Base-by-base conservation (phyloP, 148 eudicot species). In the Rhododendron williamsianum region DNA sequence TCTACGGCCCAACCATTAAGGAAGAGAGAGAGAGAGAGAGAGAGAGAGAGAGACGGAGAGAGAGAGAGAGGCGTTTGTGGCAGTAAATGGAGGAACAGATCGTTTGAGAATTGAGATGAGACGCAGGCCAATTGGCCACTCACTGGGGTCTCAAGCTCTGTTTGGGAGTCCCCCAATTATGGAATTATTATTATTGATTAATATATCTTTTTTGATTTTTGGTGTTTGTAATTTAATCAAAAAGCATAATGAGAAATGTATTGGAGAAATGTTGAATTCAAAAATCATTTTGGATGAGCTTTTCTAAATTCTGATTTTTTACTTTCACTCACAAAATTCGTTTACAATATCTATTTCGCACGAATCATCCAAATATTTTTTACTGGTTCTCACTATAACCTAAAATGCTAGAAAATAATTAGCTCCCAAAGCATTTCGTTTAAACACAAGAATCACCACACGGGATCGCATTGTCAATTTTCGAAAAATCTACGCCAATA, bases 1-100 rank as follows among this genome's bases (percentile, higher is more conserved):
- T 49, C 71, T 67, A 58, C 78, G 88, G 77, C 69, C 89, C 82
- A 91, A 91, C 91, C 95, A 93, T 90, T 78, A 49, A 52, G 46
- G 52, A 71, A 12, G 46, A 71, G 36, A 65, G 79, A 56, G 30
- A 52, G 30, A 18, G 35, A 1, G 85, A 46, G 35, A 0, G 85
- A 46, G 78, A 9, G 49, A 56, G 38, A 71, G 76, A 48, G 78
- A 9, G 49, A 56, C 27, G 54, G 76, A 48, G 86, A 60, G 86
- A 43, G 83, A 45, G 83, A 27, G 80, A 7, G 85, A 4, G 30
- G 76, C 49, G 82, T 60, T 25, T 83, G 83, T 87, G 88, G 86
- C 80, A 79, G 83, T 41, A 46, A 83, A 67, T 78, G 4, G 82
- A 69, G 25, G 79, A 25, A 76, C 51, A 35, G n/a, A 60, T 51